phyloP scores from a whole-genome alignment of 2,329 filamentous ascomycete genomes.

The Berkeleyomyces basicola region DNA sequence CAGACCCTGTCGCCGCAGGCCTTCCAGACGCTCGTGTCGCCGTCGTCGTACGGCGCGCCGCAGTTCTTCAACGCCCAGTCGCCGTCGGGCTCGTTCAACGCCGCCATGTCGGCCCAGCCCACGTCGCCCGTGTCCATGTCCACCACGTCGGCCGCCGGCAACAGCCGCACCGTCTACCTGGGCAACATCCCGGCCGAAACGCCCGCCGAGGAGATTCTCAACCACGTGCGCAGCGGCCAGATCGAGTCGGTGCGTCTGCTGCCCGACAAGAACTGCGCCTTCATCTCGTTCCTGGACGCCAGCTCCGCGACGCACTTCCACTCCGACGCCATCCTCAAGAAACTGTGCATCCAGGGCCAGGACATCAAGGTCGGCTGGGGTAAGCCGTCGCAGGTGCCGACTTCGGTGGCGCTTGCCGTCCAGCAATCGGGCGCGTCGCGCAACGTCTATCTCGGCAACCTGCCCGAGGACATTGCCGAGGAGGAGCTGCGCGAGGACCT shows the following conservation, averaged over 20 bases:
- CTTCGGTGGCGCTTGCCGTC: conserved; percentile 89
- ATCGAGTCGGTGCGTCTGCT: conserved; percentile 97
- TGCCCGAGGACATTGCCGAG: conserved; percentile 77
- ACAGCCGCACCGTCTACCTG: conserved; percentile 90
- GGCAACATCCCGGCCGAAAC: conserved; percentile 98
- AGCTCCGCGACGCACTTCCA: conserved; percentile 98
- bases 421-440: conserved; percentile 94
- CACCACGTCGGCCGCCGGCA: conserved; percentile 70
- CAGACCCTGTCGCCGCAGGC: conserved; percentile 63
- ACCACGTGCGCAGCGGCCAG: conserved; percentile 90
- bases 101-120: conserved; percentile 39
- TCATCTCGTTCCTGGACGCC: conserved; percentile 96
- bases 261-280: conserved; percentile 98
- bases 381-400: conserved; percentile 94
- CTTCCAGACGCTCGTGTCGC: conserved; percentile 74
- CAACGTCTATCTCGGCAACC: conserved; percentile 90
- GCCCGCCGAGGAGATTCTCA: conserved; percentile 85
- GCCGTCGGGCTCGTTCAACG: conserved; percentile 57
- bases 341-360: conserved; percentile 93
- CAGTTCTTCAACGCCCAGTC: conserved; percentile 80
- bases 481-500: conserved; percentile 89
- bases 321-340: conserved; percentile 98
- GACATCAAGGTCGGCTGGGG: conserved; percentile 99
- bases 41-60: conserved; percentile 64
- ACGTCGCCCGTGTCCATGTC: conserved; percentile 60